Percentiles rank a stretch among this genome's conserved stretches.
Conservation (phyloP, 331 rosid species). For the Pyrus hybrid region DNA sequence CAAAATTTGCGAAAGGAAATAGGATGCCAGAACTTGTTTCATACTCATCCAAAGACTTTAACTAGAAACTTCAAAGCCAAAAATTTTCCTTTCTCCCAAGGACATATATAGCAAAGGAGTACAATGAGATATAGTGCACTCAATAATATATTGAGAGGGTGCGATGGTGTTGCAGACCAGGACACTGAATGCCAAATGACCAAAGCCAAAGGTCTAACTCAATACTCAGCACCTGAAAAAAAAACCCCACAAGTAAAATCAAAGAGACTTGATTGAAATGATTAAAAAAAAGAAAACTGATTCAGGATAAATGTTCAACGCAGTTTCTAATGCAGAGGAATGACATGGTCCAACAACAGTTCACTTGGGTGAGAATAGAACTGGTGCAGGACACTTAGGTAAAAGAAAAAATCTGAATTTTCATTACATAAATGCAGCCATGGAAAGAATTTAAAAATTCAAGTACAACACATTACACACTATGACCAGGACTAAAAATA, state of each 20-base stretch:
- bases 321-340: not conserved
- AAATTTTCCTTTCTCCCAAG: slow-evolving; percentile 4
- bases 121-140: slow-evolving; percentile 18
- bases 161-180: slow-evolving; percentile 77
- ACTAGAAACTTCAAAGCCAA: slow-evolving; percentile 16
- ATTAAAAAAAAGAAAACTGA: not conserved
- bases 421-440: not conserved
- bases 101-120: slow-evolving; percentile 3
- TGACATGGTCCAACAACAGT: not conserved
- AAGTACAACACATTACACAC: not conserved
- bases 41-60: slow-evolving; percentile 15
- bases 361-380: not conserved
- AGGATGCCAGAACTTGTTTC: not conserved
- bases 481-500: not conserved
- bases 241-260: slow-evolving; percentile 3
- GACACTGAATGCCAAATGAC: slow-evolving; percentile 70
- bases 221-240: slow-evolving; percentile 84
- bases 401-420: not conserved
- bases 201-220: slow-evolving; percentile 99
- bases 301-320: not conserved
- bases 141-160: slow-evolving; percentile 86
- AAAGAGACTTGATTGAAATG: not conserved
- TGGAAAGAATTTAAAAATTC: not conserved
- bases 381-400: not conserved
- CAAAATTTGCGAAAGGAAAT: not conserved